Percentiles rank a stretch among this genome's conserved stretches.
These are phyloP conservation scores for Aspergillus sclerotioniger DNA, from an alignment of 495 filamentous ascomycete species.

Conservation along the genomic window DNA sequence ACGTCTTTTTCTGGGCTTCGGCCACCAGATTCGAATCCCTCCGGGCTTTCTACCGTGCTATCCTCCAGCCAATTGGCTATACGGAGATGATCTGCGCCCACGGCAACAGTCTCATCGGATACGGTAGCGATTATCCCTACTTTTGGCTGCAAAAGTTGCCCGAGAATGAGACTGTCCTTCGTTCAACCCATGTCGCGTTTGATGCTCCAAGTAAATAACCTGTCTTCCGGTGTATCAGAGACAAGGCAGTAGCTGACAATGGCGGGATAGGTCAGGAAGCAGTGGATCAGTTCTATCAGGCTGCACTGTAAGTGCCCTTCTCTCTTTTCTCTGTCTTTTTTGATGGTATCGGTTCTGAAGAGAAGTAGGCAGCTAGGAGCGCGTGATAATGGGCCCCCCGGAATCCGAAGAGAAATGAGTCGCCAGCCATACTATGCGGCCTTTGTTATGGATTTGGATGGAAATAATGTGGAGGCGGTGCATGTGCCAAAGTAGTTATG, in stretches of 20 bases:
- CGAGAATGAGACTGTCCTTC: neutral
- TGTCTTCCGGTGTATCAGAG: neutral
- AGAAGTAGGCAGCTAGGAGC: conserved; percentile 5
- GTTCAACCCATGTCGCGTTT: conserved; percentile 11
- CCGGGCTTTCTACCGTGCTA: conserved; percentile 7
- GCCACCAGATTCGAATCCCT: neutral
- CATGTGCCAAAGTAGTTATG: conserved; percentile 1
- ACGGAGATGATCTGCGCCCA: conserved; percentile 12
- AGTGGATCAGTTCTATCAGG: conserved; percentile 15
- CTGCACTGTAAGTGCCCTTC: conserved; percentile 10
- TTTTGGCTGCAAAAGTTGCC: conserved; percentile 15
- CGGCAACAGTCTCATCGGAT: conserved; percentile 9
- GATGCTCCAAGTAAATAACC: conserved; percentile 10
- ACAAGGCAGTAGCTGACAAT: no score
- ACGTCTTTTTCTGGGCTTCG: conserved; percentile 14
- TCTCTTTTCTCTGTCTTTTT: neutral
- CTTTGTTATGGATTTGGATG: conserved; percentile 14
- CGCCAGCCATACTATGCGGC: conserved; percentile 17
- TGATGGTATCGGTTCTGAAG: neutral
- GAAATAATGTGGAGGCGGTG: conserved; percentile 17
- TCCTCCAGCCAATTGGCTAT: conserved; percentile 14
- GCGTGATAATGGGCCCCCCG: conserved; percentile 12
- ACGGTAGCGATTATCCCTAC: conserved; percentile 18
- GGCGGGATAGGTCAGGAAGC: conserved; percentile 4
- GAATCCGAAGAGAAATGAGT: conserved; percentile 18